phyloP scores from a whole-genome alignment of 306 rosid species.

The Ormosia semicastrata region DNA sequence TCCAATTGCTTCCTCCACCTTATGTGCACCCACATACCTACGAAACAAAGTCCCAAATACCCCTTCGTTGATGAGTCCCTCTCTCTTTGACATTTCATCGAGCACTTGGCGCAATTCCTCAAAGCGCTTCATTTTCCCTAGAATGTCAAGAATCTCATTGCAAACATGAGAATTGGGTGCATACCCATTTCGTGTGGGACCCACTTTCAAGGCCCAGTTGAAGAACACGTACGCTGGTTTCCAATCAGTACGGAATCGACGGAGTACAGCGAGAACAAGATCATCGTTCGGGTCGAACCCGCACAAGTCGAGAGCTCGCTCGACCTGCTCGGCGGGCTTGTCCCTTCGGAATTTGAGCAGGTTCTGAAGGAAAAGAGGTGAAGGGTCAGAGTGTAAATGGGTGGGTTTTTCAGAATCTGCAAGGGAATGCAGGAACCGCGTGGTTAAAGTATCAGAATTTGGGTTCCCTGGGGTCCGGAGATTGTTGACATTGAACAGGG shows the following conservation, averaged over 20 bases:
- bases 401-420: slow-evolving; percentile 16
- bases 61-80: slow-evolving; percentile 43
- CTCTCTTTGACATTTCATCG: slow-evolving; percentile 64
- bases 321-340: slow-evolving; percentile 50
- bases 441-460: slow-evolving; percentile 1
- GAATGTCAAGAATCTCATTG: slow-evolving; percentile 62
- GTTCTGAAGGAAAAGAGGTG: slow-evolving; percentile 50
- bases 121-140: slow-evolving; percentile 57
- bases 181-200: slow-evolving; percentile 5
- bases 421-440: neutral
- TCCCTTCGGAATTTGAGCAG: slow-evolving; percentile 62
- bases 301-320: slow-evolving; percentile 55
- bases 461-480: neutral
- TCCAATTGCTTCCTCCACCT: slow-evolving; percentile 56
- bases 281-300: slow-evolving; percentile 38
- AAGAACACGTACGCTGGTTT: slow-evolving; percentile 58
- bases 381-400: neutral
- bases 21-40: slow-evolving; percentile 64
- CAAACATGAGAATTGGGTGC: slow-evolving; percentile 43
- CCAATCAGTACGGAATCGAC: slow-evolving; percentile 75
- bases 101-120: slow-evolving; percentile 59
- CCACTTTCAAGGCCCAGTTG: slow-evolving; percentile 55
- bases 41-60: slow-evolving; percentile 49
- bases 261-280: slow-evolving; percentile 61
- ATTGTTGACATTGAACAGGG: neutral